A percentile compares a stretch with the other conserved stretches of the same genome.
Conservation (phyloP, 352 stramenopile species). For the Globisporangium apiculatum region DNA sequence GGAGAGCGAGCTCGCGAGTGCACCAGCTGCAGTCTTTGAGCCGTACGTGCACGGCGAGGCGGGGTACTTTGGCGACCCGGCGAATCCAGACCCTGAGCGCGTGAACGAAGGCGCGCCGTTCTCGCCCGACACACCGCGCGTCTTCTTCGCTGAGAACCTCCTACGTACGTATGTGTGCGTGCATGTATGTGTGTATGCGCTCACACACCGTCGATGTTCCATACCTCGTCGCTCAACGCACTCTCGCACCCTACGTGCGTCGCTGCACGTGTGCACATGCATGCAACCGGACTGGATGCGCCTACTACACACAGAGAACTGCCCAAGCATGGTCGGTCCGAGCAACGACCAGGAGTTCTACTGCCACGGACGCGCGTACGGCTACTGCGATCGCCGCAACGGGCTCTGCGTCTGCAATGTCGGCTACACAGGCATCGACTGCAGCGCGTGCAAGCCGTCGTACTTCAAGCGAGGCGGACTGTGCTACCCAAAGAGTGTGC, state of each 20-base stretch:
- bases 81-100: conserved; percentile 47
- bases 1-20: conserved; percentile 19
- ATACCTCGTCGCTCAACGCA: background rate
- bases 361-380: conserved; percentile 86
- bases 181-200: conserved; percentile 14
- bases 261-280: no score
- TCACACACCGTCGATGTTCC: background rate
- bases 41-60: conserved; percentile 81
- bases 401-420: conserved; percentile 92
- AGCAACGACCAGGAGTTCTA: conserved; percentile 88
- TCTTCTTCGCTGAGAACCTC: conserved; percentile 34
- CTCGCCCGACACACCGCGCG: conserved; percentile 55
- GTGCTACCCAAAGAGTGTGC: conserved; percentile 86
- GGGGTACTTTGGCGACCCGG: conserved; percentile 76
- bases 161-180: conserved; percentile 20
- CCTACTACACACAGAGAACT: conserved; percentile 33
- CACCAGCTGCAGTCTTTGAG: conserved; percentile 52
- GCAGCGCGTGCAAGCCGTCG: conserved; percentile 77
- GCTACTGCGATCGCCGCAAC: conserved; percentile 91
- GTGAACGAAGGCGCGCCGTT: conserved; percentile 85
- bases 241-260: background rate
- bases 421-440: conserved; percentile 90
- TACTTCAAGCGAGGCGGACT: conserved; percentile 81
- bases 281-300: background rate
- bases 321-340: conserved; percentile 83